Conservation (phyloP, 2,329 filamentous ascomycete species). For the Camillea tinctor region DNA sequence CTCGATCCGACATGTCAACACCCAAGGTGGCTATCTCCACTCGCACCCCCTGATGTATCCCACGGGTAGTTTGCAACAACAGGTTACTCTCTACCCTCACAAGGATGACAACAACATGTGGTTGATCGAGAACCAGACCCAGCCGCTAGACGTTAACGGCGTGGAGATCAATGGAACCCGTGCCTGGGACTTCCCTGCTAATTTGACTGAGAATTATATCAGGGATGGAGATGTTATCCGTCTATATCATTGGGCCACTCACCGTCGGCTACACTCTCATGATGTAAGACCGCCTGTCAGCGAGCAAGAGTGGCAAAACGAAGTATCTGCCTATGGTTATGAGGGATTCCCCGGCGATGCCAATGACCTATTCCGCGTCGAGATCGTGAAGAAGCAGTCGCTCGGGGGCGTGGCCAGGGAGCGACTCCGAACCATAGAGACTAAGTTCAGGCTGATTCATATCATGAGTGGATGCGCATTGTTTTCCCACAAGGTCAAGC, state of each 20-base stretch:
- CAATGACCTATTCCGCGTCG: constrained; percentile 91
- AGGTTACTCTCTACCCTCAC: constrained; percentile 96
- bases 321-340: constrained; percentile 95
- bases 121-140: constrained; percentile 93
- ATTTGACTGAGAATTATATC: constrained; percentile 60
- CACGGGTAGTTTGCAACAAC: constrained; percentile 95
- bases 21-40: constrained; percentile 95
- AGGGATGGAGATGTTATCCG: constrained; percentile 78
- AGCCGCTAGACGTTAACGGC: constrained; percentile 75
- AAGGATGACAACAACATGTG: constrained; percentile 98
- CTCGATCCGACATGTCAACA: constrained; percentile 89
- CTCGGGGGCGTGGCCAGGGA: constrained; percentile 75
- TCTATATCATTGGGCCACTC: constrained; percentile 79
- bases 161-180: constrained; percentile 74
- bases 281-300: constrained; percentile 85
- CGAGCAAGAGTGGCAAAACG: constrained; percentile 91
- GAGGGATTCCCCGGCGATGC: constrained; percentile 96
- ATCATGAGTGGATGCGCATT: constrained; percentile 95
- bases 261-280: constrained; percentile 92
- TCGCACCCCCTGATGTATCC: constrained; percentile 98
- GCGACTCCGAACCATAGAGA: constrained; percentile 87
- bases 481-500: constrained; percentile 98
- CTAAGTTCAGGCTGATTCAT: constrained; percentile 93
- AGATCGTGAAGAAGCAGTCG: constrained; percentile 90
- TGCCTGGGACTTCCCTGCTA: constrained; percentile 76